These are phyloP conservation scores for Periconia sp. DNA, from an alignment of 2,329 filamentous ascomycete genomes.

Conservation along the genomic window DNA sequence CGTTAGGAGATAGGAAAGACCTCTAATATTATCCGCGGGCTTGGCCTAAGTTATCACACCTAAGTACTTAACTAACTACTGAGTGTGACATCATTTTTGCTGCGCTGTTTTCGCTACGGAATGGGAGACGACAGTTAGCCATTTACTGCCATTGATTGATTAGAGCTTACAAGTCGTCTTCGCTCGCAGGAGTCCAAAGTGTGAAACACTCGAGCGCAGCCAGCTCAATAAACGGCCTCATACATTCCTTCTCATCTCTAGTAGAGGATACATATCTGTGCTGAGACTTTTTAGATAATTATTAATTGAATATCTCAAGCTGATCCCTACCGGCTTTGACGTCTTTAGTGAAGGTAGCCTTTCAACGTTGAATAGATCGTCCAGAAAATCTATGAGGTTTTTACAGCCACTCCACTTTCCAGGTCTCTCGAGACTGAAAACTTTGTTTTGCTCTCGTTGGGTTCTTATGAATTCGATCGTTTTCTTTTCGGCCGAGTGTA, in stretches of 20 bases:
- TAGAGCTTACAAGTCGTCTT: too few species aligned
- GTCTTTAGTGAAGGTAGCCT: not conserved
- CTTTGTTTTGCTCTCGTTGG: conserved; percentile 10
- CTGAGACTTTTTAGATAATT: not conserved
- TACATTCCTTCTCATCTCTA: not conserved
- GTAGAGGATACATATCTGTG: conserved; percentile 1
- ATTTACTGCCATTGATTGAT: too few species aligned
- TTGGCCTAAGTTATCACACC: too few species aligned
- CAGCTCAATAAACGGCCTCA: conserved; percentile 4
- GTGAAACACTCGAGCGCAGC: conserved; percentile 1
- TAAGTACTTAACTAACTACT: too few species aligned
- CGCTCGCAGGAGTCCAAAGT: conserved; percentile 1
- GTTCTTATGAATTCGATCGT: conserved; percentile 7
- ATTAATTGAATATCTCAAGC: not conserved
- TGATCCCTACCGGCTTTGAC: conserved; percentile 1
- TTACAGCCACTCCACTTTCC: conserved; percentile 16
- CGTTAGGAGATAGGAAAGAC: too few species aligned
- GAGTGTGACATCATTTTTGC: too few species aligned
- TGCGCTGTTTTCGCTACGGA: too few species aligned
- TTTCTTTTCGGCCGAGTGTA: not conserved
- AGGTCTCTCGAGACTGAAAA: conserved; percentile 10
- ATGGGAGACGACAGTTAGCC: too few species aligned
- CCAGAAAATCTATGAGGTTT: conserved; percentile 15
- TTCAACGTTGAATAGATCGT: conserved; percentile 14
- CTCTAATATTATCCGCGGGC: too few species aligned